Evolutionary conservation across 208 protist genomes (phyloP).

Genomic region (Trypanosoma cruzi): DNA sequence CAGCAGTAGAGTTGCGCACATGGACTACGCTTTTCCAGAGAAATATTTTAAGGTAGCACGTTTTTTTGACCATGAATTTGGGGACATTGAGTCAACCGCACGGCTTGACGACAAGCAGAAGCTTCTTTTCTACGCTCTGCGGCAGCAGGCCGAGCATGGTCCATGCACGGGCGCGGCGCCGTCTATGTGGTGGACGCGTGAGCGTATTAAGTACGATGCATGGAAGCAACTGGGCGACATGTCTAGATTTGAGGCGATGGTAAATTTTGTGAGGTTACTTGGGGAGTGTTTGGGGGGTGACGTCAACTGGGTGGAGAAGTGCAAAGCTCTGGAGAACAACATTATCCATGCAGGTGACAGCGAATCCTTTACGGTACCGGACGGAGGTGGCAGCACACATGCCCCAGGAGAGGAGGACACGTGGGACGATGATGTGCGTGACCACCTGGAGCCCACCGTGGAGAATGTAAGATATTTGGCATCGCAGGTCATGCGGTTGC

Average conservation of each 20-base stretch:
- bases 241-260: constrained; percentile 82
- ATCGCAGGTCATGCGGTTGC: constrained; percentile 49
- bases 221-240: constrained; percentile 72
- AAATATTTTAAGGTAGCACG: constrained; percentile 61
- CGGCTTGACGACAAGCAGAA: constrained; percentile 58
- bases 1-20: constrained; percentile 4
- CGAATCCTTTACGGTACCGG: too few species aligned
- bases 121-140: constrained; percentile 78
- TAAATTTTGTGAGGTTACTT: constrained; percentile 76
- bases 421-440: constrained; percentile 60
- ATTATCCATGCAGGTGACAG: not conserved
- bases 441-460: constrained; percentile 31
- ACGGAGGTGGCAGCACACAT: not conserved
- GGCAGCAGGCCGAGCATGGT: constrained; percentile 68
- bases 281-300: constrained; percentile 27
- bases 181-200: constrained; percentile 62
- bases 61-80: constrained; percentile 66
- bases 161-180: constrained; percentile 61
- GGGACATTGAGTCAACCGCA: constrained; percentile 46
- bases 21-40: constrained; percentile 71
- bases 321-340: not conserved
- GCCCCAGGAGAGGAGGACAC: constrained; percentile 6
- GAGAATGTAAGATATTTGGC: constrained; percentile 65
- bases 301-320: constrained; percentile 26
- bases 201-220: constrained; percentile 74